phyloP scores from a whole-genome alignment of 768 basidiomycete species.

The Podaxis sp. region DNA sequence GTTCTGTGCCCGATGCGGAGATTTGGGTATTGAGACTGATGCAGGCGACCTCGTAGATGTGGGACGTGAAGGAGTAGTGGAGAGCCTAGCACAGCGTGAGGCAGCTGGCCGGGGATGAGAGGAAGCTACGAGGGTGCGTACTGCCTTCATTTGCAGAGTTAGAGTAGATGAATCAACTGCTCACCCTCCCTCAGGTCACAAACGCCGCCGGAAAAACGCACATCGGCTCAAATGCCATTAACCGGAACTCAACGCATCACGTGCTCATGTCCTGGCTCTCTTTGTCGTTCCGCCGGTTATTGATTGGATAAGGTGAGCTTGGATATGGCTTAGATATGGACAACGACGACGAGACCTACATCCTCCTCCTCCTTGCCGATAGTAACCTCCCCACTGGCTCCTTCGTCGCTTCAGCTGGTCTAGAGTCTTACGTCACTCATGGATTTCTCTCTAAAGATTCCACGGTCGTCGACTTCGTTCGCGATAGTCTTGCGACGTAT shows the following conservation, averaged over 20 bases:
- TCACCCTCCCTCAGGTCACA: constrained; percentile 3
- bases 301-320: background rate
- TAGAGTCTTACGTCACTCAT: constrained; percentile 89
- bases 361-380: constrained; percentile 81
- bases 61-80: background rate
- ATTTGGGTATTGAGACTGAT: constrained; percentile 3
- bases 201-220: constrained; percentile 25
- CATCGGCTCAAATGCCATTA: background rate
- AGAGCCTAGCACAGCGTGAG: constrained; percentile 11
- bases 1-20: constrained; percentile 3
- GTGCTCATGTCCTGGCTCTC: background rate
- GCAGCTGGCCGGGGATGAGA: constrained; percentile 2
- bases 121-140: constrained; percentile 21
- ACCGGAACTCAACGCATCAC: constrained; percentile 8
- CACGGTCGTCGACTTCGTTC: constrained; percentile 57
- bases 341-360: constrained; percentile 56
- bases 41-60: background rate
- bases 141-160: constrained; percentile 29
- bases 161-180: background rate
- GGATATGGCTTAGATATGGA: constrained; percentile 24
- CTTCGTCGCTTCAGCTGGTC: constrained; percentile 91
- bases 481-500: constrained; percentile 76
- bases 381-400: constrained; percentile 96
- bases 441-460: constrained; percentile 65
- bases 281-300: background rate